Conservation (phyloP, 2,329 filamentous ascomycete genomes). For the Hymenoscyphus linearis region DNA sequence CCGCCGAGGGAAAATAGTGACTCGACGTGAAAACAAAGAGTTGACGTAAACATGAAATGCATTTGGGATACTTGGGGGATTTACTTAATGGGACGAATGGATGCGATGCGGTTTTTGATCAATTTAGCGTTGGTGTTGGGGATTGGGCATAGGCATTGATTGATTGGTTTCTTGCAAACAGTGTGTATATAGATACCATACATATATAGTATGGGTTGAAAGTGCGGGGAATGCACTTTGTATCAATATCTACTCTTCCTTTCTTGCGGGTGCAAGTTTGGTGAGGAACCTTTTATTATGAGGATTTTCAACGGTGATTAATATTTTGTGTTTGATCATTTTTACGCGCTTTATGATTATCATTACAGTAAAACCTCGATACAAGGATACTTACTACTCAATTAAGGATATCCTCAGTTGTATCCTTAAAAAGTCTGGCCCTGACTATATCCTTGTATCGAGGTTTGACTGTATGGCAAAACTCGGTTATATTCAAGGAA, state of each 20-base stretch:
- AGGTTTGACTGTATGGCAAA: too few relatives aligned
- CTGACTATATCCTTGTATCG: too few relatives aligned
- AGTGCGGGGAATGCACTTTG: background rate
- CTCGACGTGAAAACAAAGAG: background rate
- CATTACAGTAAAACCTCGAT: too few relatives aligned
- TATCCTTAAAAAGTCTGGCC: too few relatives aligned
- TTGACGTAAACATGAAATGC: too few relatives aligned
- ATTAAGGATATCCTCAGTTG: too few relatives aligned
- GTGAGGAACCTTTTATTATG: background rate
- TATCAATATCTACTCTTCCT: background rate
- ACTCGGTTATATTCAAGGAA: too few relatives aligned
- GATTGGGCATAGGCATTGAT: background rate
- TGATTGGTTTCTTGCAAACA: too few relatives aligned
- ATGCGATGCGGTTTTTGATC: background rate
- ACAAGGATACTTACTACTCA: too few relatives aligned
- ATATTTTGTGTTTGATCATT: background rate
- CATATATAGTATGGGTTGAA: background rate
- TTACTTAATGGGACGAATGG: background rate
- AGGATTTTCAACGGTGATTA: background rate
- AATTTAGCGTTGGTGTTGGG: conserved; percentile 4
- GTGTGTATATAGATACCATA: background rate
- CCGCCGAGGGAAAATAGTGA: background rate
- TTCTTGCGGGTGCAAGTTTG: background rate
- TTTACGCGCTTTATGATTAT: background rate
- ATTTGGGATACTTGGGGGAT: background rate